Percentiles rank a stretch among this genome's conserved stretches.
These are phyloP conservation scores for Hypoxylon sp. DNA, from an alignment of 2,329 filamentous ascomycete species.

Conservation along the genomic window DNA sequence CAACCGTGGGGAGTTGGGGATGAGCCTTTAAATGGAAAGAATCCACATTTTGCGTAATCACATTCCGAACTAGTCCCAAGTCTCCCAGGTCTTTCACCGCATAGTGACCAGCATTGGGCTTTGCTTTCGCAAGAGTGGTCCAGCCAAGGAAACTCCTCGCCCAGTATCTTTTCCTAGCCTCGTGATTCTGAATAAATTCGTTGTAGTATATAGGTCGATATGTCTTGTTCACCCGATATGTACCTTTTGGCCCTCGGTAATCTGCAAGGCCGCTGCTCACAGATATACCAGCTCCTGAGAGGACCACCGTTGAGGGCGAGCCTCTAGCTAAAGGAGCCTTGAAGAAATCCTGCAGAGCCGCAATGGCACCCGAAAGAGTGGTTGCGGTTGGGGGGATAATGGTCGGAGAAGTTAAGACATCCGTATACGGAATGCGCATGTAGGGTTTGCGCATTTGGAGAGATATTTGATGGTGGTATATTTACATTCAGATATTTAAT, in stretches of 20 bases:
- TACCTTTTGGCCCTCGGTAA: constrained; percentile 90
- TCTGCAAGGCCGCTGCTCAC: constrained; percentile 94
- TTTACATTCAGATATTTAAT: constrained; percentile 32
- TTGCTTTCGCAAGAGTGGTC: constrained; percentile 83
- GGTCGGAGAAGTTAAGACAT: constrained; percentile 80
- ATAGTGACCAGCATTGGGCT: constrained; percentile 83
- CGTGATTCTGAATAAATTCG: constrained; percentile 87
- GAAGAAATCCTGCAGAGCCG: constrained; percentile 84
- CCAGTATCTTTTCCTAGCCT: constrained; percentile 94
- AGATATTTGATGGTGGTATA: constrained; percentile 28
- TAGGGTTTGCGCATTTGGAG: constrained; percentile 76
- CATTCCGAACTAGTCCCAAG: constrained; percentile 79
- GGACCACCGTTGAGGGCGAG: constrained; percentile 64
- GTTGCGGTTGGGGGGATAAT: constrained; percentile 81
- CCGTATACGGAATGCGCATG: constrained; percentile 92
- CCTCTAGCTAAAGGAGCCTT: constrained; percentile 68
- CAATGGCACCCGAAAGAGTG: constrained; percentile 79
- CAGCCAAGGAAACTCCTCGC: constrained; percentile 94
- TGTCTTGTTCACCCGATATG: constrained; percentile 90
- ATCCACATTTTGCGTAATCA: constrained; percentile 97
- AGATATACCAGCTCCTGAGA: constrained; percentile 90
- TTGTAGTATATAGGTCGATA: constrained; percentile 94
- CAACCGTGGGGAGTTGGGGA: constrained; percentile 79
- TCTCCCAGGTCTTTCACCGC: constrained; percentile 80
- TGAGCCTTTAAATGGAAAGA: constrained; percentile 89